Conservation (phyloP, 257 asterid genomes). For the Solanum dulcamara region DNA sequence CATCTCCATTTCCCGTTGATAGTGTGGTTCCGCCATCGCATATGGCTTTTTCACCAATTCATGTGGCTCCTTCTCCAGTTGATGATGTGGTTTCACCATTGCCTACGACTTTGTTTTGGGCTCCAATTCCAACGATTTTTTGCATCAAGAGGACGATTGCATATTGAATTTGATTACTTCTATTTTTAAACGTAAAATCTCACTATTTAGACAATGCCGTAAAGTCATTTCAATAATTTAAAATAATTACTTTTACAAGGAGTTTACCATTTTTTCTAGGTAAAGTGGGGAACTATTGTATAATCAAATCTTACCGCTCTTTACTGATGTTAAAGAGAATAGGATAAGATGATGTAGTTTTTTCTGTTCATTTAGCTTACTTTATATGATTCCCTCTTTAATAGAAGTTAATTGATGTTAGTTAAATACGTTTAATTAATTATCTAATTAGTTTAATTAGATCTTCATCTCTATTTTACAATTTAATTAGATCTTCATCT, state of each 20-base stretch:
- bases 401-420: no score
- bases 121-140: background rate
- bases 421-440: no score
- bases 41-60: background rate
- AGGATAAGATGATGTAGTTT: no score
- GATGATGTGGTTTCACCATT: background rate
- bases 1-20: background rate
- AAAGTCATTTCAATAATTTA: constrained; percentile 6
- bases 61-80: background rate
- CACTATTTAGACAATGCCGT: background rate
- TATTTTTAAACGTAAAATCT: background rate
- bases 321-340: no score
- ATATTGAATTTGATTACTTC: constrained; percentile 1
- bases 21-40: background rate
- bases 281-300: constrained; percentile 2
- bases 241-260: constrained; percentile 5
- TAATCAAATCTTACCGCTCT: background rate
- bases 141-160: constrained; percentile 2
- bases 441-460: no score
- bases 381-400: no score
- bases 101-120: background rate
- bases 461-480: no score
- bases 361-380: no score
- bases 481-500: no score
- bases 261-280: background rate